Conservation (phyloP, 2,329 filamentous ascomycete genomes). For the Chrysoporthe cubensis region DNA sequence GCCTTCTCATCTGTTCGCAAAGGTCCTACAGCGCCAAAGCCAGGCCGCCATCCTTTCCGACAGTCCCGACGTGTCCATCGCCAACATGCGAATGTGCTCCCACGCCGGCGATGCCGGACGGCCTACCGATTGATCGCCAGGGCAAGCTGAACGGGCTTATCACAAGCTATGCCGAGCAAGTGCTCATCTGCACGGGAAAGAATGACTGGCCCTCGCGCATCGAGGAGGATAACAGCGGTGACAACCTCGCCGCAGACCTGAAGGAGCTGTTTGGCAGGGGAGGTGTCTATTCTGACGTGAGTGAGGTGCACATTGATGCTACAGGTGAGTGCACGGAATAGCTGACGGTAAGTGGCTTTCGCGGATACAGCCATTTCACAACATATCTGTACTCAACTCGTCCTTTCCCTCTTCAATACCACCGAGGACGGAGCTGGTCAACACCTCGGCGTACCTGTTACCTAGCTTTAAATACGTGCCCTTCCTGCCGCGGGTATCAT, state of each 20-base stretch:
- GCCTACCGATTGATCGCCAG: conserved; percentile 74
- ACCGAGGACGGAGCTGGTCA: conserved; percentile 51
- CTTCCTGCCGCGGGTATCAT: conserved; percentile 66
- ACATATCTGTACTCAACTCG: conserved; percentile 75
- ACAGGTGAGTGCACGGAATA: conserved; percentile 20
- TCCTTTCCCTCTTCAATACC: conserved; percentile 69
- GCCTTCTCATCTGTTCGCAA: neutral
- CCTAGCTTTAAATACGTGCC: conserved; percentile 84
- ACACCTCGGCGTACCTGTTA: conserved; percentile 73
- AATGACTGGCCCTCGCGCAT: conserved; percentile 83
- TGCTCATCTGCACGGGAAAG: conserved; percentile 81
- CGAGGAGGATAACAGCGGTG: conserved; percentile 74
- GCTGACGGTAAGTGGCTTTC: conserved; percentile 40
- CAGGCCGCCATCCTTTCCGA: conserved; percentile 42
- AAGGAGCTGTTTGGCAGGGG: conserved; percentile 71
- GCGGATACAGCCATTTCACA: conserved; percentile 76
- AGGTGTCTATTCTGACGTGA: conserved; percentile 69
- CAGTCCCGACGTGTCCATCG: conserved; percentile 66
- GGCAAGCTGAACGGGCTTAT: conserved; percentile 76
- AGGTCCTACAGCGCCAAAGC: conserved; percentile 21
- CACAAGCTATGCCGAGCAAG: conserved; percentile 76
- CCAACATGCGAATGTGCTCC: conserved; percentile 77
- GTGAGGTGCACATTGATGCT: conserved; percentile 34
- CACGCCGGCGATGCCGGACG: conserved; percentile 65
- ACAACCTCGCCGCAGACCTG: conserved; percentile 71